Base-by-base conservation (phyloP, 805 yeast species). In the Metschnikowia matae region DNA sequence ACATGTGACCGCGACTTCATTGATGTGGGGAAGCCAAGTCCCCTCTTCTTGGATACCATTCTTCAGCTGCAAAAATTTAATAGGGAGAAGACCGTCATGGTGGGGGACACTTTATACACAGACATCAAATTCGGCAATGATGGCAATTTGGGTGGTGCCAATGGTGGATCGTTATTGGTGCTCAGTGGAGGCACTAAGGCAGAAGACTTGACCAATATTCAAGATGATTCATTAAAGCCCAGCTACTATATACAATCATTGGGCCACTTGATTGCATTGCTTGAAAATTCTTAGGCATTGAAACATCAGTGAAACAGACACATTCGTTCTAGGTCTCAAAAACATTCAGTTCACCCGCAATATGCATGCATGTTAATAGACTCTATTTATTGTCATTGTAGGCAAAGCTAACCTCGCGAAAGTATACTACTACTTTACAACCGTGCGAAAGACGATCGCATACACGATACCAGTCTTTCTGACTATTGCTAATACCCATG, bases 111-210 rank as follows among this genome's bases (percentile, higher is more conserved):
- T 3, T 56, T 71, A 37, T 71, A 71, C 51, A 71, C 76, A 2
- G 76, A 71, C 51, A 70, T 71, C 52, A 71, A 71, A 54, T 71
- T 71, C 54, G 76, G 75, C 3, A 71, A 71, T 49, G 76, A 71
- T 50, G 74, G 75, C 1, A 50, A 58, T 1, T 56, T 70, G 38
- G 74, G 73, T 0, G 63, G 65, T 21, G 62, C 56, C 1, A 55
- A 58, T 3, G 63, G 64, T 6, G 68, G 70, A 0, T 56, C 73
- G 1, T 50, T 71, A 33, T 60, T 71, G 53, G 75, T 71, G 11
- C 57, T 71, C 44, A 57, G 69, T 7, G 76, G 76, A 2, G 75
- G 75, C 1, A 65, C 72, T 15, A 64, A 59, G 46, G 42, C 46
- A 33, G 48, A 44, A 2, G 72, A 68, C 44, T 58, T 70, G 46